Percentiles rank a stretch among this genome's conserved stretches.
phyloP scores from a whole-genome alignment of 805 yeast genomes.

The Wickerhamomyces sydowiorum region DNA sequence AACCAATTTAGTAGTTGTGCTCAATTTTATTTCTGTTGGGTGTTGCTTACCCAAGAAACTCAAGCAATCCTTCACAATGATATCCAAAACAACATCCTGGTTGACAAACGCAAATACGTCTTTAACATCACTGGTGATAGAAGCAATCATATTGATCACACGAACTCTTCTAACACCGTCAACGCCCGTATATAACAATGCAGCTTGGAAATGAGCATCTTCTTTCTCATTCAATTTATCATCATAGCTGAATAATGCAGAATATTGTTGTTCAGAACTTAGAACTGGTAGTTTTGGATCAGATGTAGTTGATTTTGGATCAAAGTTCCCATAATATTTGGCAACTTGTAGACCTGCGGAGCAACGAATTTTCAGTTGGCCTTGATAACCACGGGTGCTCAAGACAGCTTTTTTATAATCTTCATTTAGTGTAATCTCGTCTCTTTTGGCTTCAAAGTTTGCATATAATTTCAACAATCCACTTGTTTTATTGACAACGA shows the following conservation, averaged over 20 bases:
- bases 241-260: constrained; percentile 72
- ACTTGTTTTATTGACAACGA: constrained; percentile 59
- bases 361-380: constrained; percentile 77
- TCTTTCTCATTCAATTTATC: constrained; percentile 61
- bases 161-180: constrained; percentile 79
- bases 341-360: constrained; percentile 82
- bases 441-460: constrained; percentile 60
- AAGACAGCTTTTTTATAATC: constrained; percentile 50
- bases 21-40: constrained; percentile 42
- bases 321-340: constrained; percentile 61
- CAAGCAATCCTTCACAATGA: constrained; percentile 46
- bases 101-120: constrained; percentile 79
- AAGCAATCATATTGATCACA: constrained; percentile 77
- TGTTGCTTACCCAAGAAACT: constrained; percentile 35
- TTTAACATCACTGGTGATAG: constrained; percentile 67
- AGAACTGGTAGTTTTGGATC: constrained; percentile 73
- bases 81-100: constrained; percentile 55
- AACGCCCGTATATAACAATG: constrained; percentile 74
- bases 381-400: constrained; percentile 65
- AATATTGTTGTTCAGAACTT: constrained; percentile 56
- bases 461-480: constrained; percentile 66
- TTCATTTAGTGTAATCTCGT: constrained; percentile 58
- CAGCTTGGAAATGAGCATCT: constrained; percentile 90
- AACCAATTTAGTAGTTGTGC: constrained; percentile 46
- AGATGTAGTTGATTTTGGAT: constrained; percentile 27